Percentiles rank a stretch among this genome's conserved stretches.
Conservation (phyloP, 148 eudicot species). For the Hydrangea macrophylla region DNA sequence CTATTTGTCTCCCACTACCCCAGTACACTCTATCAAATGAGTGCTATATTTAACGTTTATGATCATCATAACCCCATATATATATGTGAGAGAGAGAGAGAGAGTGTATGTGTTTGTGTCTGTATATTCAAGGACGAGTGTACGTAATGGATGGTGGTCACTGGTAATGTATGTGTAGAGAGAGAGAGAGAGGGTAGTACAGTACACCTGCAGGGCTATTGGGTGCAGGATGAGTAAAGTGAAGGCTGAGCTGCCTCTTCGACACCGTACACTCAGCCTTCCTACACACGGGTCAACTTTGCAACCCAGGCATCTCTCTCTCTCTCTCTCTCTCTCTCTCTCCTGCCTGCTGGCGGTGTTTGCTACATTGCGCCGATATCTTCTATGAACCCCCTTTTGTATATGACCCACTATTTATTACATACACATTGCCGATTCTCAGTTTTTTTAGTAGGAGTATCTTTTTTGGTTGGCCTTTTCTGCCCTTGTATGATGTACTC, state of each 20-base stretch:
- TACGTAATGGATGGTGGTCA: not conserved
- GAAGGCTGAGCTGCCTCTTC: not conserved
- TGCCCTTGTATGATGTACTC: too few species aligned
- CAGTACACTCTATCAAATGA: not conserved
- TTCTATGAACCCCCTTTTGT: not conserved
- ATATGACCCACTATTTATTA: not conserved
- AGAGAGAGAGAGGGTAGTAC: too few species aligned
- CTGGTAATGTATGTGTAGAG: not conserved
- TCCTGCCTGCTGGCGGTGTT: not conserved
- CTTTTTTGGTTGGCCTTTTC: not conserved
- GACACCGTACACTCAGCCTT: not conserved
- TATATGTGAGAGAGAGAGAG: not conserved
- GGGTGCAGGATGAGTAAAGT: not conserved
- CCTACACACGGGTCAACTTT: not conserved
- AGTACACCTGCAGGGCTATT: not conserved
- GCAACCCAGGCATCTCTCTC: not conserved
- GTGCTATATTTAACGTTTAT: slow-evolving; percentile 1
- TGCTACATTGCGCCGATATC: slow-evolving; percentile 4
- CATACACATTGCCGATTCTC: not conserved
- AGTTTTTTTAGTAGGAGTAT: not conserved
- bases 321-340: not conserved
- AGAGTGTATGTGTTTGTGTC: not conserved
- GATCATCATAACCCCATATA: not conserved
- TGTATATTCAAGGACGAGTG: too few species aligned
- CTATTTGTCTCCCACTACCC: not conserved